Evolutionary conservation across 495 filamentous ascomycete genomes (phyloP).

Genomic region (Aspergillus bertholletiae): DNA sequence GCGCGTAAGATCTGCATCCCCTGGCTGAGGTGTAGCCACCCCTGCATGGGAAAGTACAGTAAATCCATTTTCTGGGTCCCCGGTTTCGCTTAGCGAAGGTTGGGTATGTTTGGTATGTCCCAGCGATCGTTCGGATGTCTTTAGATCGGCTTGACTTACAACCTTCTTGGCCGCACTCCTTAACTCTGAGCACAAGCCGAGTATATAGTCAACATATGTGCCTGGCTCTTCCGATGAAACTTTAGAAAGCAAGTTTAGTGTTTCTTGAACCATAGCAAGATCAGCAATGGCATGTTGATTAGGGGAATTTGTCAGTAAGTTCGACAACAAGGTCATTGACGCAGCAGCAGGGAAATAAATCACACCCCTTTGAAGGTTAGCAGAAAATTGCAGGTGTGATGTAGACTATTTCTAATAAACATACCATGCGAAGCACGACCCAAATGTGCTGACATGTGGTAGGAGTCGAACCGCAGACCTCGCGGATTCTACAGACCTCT

Average conservation of each 20-base stretch:
- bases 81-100: background rate
- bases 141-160: background rate
- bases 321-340: constrained; percentile 8
- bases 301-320: constrained; percentile 5
- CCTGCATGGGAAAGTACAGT: background rate
- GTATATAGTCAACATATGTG: constrained; percentile 19
- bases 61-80: background rate
- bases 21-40: background rate
- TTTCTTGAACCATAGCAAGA: constrained; percentile 3
- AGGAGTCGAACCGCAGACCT: constrained; percentile 8
- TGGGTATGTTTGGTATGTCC: background rate
- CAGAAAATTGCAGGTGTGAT: background rate
- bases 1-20: background rate
- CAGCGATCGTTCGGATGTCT: background rate
- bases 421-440: constrained; percentile 10
- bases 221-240: constrained; percentile 15
- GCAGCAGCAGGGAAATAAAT: constrained; percentile 19
- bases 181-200: constrained; percentile 13
- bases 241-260: constrained; percentile 3
- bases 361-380: constrained; percentile 12
- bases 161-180: constrained; percentile 8
- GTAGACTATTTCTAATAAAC: background rate
- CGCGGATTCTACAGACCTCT: constrained; percentile 10
- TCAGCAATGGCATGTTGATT: constrained; percentile 5
- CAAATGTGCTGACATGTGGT: background rate